Evolutionary conservation across 2,329 filamentous ascomycete species (phyloP), one percentile per base, ranked within the genome.

Genomic region (Xylaria arbuscula): DNA sequence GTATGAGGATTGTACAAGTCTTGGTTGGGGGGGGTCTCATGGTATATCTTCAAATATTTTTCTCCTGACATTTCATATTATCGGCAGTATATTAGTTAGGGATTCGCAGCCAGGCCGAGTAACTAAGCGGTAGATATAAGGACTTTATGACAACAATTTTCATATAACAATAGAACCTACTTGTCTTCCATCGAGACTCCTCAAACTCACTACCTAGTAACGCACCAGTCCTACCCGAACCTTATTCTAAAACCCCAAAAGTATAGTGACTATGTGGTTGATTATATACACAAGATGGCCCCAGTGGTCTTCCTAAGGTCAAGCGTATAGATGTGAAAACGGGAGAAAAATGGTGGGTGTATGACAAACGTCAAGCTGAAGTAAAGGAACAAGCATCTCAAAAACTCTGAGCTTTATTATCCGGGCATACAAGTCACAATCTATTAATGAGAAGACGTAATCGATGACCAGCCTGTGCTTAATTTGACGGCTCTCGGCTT

Each of bases 401-500:
- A n/a, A 53, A 19, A 53, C 8, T 10, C 15, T 38, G 15, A 55
- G 4, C 34, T 19, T 40, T 13, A 24, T 15, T 9, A 40, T 40
- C 19, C 24, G 40, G 22, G 42, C n/a, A n/a, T n/a, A 28, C 8
- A 17, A 55, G 36, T 11, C 24, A 2, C 9, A 56, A 3, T 42
- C 6, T 32, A 32, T 32, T 32, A 1, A 24, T 8, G 32, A 32
- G 22, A 51, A 28, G 48, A 32, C 28, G 28, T 17, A n/a, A 54
- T n/a, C 6, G n/a, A 13, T 17, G 3, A 13, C 19, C 13, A 9
- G 34, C 8, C 4, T 13, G 2, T 40, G 11, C 8, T 50, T 1
- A 56, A 0, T 38, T 22, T 2, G 28, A 28, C 28, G 28, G 3
- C 28, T 72, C 70, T 19, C 88, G 81, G 64, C 89, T 89, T 2